Evolutionary conservation across 352 stramenopile genomes (phyloP).

Genomic region (Pythium graminicola): DNA sequence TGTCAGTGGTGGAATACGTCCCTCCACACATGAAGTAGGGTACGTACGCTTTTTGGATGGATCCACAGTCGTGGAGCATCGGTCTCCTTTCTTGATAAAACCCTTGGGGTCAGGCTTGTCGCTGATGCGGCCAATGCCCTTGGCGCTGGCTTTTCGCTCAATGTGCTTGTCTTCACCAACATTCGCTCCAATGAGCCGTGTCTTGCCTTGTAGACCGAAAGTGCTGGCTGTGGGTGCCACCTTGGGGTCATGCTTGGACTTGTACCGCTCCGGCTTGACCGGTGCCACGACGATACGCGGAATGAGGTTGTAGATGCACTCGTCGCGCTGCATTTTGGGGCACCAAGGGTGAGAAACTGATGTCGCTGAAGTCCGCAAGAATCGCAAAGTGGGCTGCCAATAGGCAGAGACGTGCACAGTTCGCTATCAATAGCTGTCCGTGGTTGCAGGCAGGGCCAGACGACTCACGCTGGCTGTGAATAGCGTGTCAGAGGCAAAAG

Average conservation of each 20-base stretch:
- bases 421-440: slow-evolving; percentile 5
- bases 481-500: not conserved
- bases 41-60: slow-evolving; percentile 45
- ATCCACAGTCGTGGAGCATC: slow-evolving; percentile 39
- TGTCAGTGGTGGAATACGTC: too few species aligned
- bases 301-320: slow-evolving; percentile 92
- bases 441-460: not conserved
- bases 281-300: slow-evolving; percentile 53
- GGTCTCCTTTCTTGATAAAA: slow-evolving; percentile 67
- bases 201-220: slow-evolving; percentile 76
- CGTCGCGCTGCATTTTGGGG: slow-evolving; percentile 60
- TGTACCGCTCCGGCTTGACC: slow-evolving; percentile 81
- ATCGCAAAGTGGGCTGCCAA: not conserved
- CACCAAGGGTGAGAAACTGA: not conserved
- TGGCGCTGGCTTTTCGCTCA: slow-evolving; percentile 47
- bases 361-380: not conserved
- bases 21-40: too few species aligned
- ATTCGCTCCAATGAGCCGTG: slow-evolving; percentile 61
- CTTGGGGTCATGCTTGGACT: slow-evolving; percentile 83
- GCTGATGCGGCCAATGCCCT: slow-evolving; percentile 52
- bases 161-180: slow-evolving; percentile 36
- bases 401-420: not conserved
- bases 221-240: slow-evolving; percentile 80
- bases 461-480: not conserved
- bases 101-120: slow-evolving; percentile 62